Percentiles rank a stretch among this genome's conserved stretches.
Conservation (phyloP, 768 basidiomycete species). For the Phanerodontia chrysosporium region DNA sequence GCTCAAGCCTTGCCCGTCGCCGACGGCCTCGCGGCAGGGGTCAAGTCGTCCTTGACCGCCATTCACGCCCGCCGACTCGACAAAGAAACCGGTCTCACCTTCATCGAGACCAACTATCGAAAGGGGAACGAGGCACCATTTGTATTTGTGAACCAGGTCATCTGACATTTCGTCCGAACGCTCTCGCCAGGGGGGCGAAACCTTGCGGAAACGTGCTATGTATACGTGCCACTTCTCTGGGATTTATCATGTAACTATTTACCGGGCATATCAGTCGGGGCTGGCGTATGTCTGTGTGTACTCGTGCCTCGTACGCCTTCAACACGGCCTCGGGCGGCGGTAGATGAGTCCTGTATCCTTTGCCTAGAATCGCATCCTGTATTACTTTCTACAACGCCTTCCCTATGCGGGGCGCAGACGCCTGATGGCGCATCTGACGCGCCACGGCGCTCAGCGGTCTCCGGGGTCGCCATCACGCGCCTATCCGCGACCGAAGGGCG, state of each 20-base stretch:
- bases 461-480: background rate
- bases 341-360: background rate
- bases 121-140: background rate
- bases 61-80: slow-evolving; percentile 1
- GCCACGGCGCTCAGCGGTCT: background rate
- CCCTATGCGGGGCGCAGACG: background rate
- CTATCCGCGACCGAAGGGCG: background rate
- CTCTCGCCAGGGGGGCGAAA: background rate
- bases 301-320: background rate
- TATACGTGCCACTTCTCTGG: background rate
- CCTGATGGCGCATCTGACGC: background rate
- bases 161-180: background rate
- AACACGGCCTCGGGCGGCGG: background rate
- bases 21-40: background rate
- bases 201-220: background rate
- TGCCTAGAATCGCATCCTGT: background rate
- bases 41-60: background rate
- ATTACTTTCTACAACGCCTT: background rate
- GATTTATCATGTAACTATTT: background rate
- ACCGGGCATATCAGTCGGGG: background rate
- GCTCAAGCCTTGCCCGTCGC: background rate
- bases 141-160: slow-evolving; percentile 1
- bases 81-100: background rate
- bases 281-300: background rate
- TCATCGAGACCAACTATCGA: slow-evolving; percentile 2